These are phyloP conservation scores for Heterobasidion irregulare DNA, from an alignment of 1,284 basidiomycete genomes.

Conservation along the genomic window DNA sequence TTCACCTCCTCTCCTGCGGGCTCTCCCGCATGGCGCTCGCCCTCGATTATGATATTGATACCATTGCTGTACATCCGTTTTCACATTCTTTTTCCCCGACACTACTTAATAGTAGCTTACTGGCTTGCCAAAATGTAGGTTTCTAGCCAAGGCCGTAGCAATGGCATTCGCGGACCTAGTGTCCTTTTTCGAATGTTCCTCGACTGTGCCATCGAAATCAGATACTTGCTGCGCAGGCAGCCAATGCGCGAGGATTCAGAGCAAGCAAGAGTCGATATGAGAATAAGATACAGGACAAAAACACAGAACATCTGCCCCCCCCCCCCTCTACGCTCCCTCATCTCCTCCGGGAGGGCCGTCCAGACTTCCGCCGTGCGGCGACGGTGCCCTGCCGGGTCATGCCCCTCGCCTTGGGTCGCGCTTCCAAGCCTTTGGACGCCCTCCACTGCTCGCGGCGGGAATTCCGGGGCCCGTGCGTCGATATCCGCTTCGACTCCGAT, in stretches of 20 bases:
- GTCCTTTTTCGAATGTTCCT: too few relatives aligned
- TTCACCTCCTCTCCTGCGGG: too few relatives aligned
- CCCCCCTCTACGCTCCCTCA: conserved; percentile 20
- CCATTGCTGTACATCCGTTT: too few relatives aligned
- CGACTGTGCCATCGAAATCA: background rate
- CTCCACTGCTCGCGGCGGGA: conserved; percentile 72
- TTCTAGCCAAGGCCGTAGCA: too few relatives aligned
- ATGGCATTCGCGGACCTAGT: too few relatives aligned
- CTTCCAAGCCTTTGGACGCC: conserved; percentile 57
- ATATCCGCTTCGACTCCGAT: conserved; percentile 34
- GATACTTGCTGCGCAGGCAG: background rate
- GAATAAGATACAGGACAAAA: background rate
- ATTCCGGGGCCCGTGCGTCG: conserved; percentile 66
- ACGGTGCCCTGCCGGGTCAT: conserved; percentile 62
- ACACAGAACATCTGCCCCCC: background rate
- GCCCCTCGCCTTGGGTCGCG: conserved; percentile 38
- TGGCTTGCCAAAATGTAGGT: too few relatives aligned
- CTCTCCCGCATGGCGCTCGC: too few relatives aligned
- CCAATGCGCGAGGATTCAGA: background rate
- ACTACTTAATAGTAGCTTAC: too few relatives aligned
- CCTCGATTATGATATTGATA: too few relatives aligned
- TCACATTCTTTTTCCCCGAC: too few relatives aligned
- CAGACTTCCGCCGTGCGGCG: conserved; percentile 53
- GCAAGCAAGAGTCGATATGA: background rate
- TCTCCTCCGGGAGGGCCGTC: conserved; percentile 61